Evolutionary conservation across 257 asterid genomes (phyloP), one percentile per base, ranked within the genome.

Genomic region (Fraxinus anomala): DNA sequence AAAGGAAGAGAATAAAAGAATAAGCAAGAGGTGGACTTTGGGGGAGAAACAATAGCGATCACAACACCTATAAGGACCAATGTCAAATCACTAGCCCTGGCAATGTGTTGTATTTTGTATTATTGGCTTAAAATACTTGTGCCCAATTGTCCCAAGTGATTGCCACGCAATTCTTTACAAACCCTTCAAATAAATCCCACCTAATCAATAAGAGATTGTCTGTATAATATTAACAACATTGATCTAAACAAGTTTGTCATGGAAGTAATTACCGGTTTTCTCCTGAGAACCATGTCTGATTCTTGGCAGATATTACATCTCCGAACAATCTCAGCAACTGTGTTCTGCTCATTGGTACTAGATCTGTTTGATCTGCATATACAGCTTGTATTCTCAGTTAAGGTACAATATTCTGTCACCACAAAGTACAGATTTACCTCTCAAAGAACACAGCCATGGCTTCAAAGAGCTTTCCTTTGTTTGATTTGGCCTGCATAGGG

Each of bases 391-490:
- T 71, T 84, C 70, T 85, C 75, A 77, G 31, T 70, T 37, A 70
- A 74, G 73, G 78, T 51, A 54, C 16, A 33, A 30, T 4, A 19
- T 24, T 79, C 51, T 78, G 67, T 14, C 54, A 24, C 63, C 47
- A 42, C 44, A 61, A 66, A 23, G 72, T 70, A 75, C 77, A 13
- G 4, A 33, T 74, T 77, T 79, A 95, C 99, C 99, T 93, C 80
- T 93, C 97, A 84, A 95, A 95, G 85, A 91, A 95, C 80, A 90
- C 83, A 61, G 83, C 89, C 99, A 95, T 95, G 77, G 99, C 92
- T 81, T 93, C 98, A 73, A 95, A 89, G 71, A 93, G 90, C 86
- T 91, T 93, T 84, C 72, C 97, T 84, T 90, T 95, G 83, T 91
- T 90, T 80, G 85, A 70, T 82, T 89, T 90, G 75, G 98, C 98